phyloP scores from a whole-genome alignment of 2,329 filamentous ascomycete genomes.

The Trichoderma breve region DNA sequence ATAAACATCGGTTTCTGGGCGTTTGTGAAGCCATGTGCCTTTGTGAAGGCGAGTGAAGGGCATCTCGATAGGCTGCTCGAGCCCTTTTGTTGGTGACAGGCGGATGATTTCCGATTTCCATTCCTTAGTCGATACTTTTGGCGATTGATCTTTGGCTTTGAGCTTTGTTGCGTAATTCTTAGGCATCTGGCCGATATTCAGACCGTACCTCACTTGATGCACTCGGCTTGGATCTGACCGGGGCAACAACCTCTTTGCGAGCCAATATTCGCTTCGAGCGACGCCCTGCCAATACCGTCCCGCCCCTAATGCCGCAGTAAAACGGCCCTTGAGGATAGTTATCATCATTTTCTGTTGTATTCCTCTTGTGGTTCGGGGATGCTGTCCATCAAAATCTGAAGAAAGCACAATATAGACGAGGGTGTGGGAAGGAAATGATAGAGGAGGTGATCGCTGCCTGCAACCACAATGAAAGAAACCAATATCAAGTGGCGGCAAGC shows the following conservation, averaged over 20 bases:
- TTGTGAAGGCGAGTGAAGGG: slow-evolving; percentile 43
- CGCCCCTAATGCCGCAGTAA: neutral
- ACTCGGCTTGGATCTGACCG: slow-evolving; percentile 24
- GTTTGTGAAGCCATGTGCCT: slow-evolving; percentile 44
- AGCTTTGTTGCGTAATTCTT: slow-evolving; percentile 24
- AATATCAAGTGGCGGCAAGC: too few species aligned
- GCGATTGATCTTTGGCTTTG: slow-evolving; percentile 32
- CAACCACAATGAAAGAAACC: too few species aligned
- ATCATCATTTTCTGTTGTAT: neutral
- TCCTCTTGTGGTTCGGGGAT: neutral
- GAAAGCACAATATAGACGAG: neutral
- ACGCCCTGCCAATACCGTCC: neutral
- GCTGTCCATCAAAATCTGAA: neutral
- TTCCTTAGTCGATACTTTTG: neutral
- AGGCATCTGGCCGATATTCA: neutral
- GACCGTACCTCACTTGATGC: neutral
- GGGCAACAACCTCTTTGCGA: neutral
- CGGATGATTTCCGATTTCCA: neutral
- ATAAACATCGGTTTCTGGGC: slow-evolving; percentile 45
- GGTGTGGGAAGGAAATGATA: too few species aligned
- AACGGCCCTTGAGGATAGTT: neutral
- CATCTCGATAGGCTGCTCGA: slow-evolving; percentile 30
- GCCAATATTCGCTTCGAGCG: neutral
- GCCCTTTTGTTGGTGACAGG: neutral
- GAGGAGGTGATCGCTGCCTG: too few species aligned